Conservation (phyloP, 1,284 basidiomycete genomes). For the Bjerkandera adusta region DNA sequence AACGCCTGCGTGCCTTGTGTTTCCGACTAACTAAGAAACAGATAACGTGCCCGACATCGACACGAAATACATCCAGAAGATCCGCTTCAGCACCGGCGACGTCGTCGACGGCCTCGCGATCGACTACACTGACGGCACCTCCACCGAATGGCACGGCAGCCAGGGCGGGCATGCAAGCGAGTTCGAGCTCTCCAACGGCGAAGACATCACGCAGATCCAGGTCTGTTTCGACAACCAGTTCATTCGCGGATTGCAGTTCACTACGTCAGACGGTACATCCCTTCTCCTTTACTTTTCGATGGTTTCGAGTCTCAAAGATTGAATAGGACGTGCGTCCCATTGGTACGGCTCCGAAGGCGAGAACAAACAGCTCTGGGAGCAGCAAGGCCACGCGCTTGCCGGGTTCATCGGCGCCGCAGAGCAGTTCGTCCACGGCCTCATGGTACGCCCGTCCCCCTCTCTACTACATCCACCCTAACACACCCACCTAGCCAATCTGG, state of each 20-base stretch:
- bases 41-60: constrained; percentile 5
- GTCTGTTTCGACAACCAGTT: background rate
- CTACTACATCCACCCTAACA: background rate
- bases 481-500: constrained; percentile 8
- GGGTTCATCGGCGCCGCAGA: constrained; percentile 7
- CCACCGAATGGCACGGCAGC: constrained; percentile 6
- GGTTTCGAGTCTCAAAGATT: background rate
- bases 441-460: constrained; percentile 1
- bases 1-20: background rate
- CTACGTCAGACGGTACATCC: constrained; percentile 8
- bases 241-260: constrained; percentile 5
- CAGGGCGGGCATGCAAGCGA: background rate
- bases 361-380: constrained; percentile 1
- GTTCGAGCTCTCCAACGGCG: background rate
- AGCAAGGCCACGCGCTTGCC: constrained; percentile 6
- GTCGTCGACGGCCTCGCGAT: constrained; percentile 2
- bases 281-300: background rate
- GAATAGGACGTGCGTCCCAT: constrained; percentile 3
- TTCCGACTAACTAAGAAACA: background rate
- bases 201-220: constrained; percentile 7
- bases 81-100: background rate
- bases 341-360: constrained; percentile 8
- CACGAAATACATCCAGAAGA: background rate
- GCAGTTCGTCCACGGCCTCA: constrained; percentile 4
- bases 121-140: constrained; percentile 5